Evolutionary conservation across 306 rosid species (phyloP).

Genomic region (Quillaja saponaria): DNA sequence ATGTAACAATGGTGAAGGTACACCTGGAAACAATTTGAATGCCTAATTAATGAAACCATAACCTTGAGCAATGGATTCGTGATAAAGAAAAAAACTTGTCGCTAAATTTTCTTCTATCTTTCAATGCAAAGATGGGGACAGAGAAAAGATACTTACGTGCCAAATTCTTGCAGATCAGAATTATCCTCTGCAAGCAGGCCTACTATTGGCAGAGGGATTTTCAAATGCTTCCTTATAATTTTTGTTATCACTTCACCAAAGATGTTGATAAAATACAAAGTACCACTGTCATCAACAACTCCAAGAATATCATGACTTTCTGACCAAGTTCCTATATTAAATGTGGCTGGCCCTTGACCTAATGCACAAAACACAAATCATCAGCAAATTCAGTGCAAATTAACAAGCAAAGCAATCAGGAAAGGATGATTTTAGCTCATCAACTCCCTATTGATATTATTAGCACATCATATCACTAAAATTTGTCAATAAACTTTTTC

Average conservation of each 20-base stretch:
- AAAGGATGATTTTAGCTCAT: neutral
- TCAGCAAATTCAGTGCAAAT: constrained; percentile 10
- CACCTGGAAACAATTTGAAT: constrained; percentile 57
- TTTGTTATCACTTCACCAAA: constrained; percentile 73
- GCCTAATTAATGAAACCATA: no score
- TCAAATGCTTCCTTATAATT: constrained; percentile 58
- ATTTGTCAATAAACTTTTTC: neutral
- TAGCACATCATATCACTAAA: neutral
- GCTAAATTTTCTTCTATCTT: constrained; percentile 8
- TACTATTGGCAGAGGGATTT: constrained; percentile 62
- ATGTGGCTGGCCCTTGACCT: constrained; percentile 66
- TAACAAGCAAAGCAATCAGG: neutral
- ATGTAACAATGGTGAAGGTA: constrained; percentile 67
- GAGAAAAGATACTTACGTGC: constrained; percentile 55
- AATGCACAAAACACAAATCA: constrained; percentile 33
- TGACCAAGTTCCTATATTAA: constrained; percentile 86
- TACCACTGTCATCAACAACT: constrained; percentile 68
- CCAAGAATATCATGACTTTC: constrained; percentile 81
- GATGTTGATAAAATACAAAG: constrained; percentile 72
- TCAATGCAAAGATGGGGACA: constrained; percentile 20
- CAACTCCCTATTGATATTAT: neutral
- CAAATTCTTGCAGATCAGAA: constrained; percentile 46
- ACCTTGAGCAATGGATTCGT: no score
- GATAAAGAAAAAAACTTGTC: no score
- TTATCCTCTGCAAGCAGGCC: constrained; percentile 52